Base-by-base conservation (phyloP, 176 grass and related monocot genomes). In the Pontederia paniculata region DNA sequence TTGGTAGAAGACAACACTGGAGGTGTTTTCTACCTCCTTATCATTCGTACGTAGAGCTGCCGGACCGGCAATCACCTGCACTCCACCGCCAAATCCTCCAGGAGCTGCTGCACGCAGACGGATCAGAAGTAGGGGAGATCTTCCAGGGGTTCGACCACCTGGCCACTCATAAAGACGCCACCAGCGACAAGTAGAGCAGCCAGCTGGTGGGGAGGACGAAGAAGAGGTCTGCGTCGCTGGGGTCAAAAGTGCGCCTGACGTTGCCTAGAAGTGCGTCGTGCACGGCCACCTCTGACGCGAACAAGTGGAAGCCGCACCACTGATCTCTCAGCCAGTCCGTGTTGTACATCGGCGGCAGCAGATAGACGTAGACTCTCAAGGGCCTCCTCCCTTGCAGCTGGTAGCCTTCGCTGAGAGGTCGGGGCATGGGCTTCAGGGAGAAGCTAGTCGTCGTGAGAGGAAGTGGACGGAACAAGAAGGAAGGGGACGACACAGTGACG, bases 261-360 rank as follows among this genome's bases (percentile, higher is more conserved):
- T 69, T 72, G 5, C 17, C 66, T 0, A 84, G 61, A 21, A 97
- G 72, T 41, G 83, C 93, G 73, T 90, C 44, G 70, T 97, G 93
- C 52, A 90, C 57, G 0, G 83, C 93, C 44, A 97, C 86, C 86
- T 97, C 86, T 18, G 93, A 77, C 9, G 86, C 86, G 56, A 91
- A 97, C 50, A 97, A 80, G 68, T 97, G 86, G 72, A 65, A 65
- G 16, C 68, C 14, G 72, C 86, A 97, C 13, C 86, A 71, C 45
- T 65, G 20, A 54, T 90, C 76, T 48, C 62, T 58, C 9, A 70
- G 13, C 93, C 86, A 97, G 62, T 28, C 77, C 18, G 53, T 63
- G 62, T 91, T 97, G 76, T 84, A 91, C 70, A 72, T 66, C 6
- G 57, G 54, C 10, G 86, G 86, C 13, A 97, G 70, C 37, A 81